Conservation (phyloP, 352 stramenopile species). For the Elongisporangium anandrum region DNA sequence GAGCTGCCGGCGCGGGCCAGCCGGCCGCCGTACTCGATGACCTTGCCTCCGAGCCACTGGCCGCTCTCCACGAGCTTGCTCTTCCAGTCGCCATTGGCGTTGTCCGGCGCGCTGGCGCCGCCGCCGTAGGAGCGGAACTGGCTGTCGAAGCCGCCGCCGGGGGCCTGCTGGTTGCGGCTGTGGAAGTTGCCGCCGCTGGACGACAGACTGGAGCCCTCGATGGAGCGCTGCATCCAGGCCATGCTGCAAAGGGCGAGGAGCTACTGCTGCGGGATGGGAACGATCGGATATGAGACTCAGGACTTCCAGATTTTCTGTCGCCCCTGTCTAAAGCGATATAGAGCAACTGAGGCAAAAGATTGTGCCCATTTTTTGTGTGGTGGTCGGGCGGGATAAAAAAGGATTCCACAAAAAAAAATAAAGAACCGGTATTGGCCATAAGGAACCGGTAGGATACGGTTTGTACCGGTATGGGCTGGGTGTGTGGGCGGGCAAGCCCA, state of each 20-base stretch:
- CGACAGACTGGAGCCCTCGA: conserved; percentile 32
- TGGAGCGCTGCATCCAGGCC: conserved; percentile 70
- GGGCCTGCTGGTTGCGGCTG: conserved; percentile 39
- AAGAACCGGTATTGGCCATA: neutral
- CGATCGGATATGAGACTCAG: conserved; percentile 1
- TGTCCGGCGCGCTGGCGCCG: conserved; percentile 1
- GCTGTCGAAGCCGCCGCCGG: conserved; percentile 19
- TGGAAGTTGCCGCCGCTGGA: conserved; percentile 30
- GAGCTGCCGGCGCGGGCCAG: conserved; percentile 32
- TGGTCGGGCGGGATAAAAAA: neutral
- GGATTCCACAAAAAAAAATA: neutral
- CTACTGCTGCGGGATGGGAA: neutral
- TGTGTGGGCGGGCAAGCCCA: neutral
- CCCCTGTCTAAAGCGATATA: neutral
- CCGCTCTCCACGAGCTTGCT: conserved; percentile 61
- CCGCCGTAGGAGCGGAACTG: conserved; percentile 20
- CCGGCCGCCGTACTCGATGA: conserved; percentile 65
- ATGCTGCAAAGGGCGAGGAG: too few species aligned
- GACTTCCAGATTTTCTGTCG: conserved; percentile 6
- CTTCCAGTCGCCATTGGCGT: conserved; percentile 52
- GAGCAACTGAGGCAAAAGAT: conserved; percentile 1
- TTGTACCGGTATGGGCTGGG: neutral
- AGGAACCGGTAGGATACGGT: neutral
- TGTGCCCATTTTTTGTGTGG: neutral
- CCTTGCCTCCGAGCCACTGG: conserved; percentile 69